These are phyloP conservation scores for Penium margaritaceum DNA, from an alignment of 139 green algal genomes.

Conservation along the genomic window DNA sequence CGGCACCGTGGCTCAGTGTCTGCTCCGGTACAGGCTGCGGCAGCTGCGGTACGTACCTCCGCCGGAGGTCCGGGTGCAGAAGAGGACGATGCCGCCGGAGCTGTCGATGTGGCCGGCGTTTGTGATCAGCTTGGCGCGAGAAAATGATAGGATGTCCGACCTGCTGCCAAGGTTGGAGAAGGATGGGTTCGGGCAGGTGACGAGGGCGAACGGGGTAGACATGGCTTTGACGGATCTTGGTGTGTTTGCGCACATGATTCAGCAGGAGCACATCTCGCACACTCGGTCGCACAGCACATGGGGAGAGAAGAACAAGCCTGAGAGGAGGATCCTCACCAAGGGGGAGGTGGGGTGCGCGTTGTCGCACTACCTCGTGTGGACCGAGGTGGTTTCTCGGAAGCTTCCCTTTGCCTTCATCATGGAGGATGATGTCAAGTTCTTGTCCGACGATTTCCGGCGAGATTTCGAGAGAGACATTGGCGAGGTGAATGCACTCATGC, in stretches of 20 bases:
- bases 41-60: background rate
- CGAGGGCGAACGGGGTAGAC: background rate
- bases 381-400: background rate
- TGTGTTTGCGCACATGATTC: background rate
- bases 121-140: slow-evolving; percentile 3
- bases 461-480: background rate
- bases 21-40: background rate
- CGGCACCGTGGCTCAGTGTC: background rate
- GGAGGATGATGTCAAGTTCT: slow-evolving; percentile 15
- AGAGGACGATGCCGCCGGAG: background rate
- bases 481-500: background rate
- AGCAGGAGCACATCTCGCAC: slow-evolving; percentile 6
- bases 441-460: background rate
- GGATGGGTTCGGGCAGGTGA: background rate
- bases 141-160: background rate
- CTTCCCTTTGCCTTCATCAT: slow-evolving; percentile 11
- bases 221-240: background rate
- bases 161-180: background rate
- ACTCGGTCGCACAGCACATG: background rate
- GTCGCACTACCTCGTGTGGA: slow-evolving; percentile 19
- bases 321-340: background rate
- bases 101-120: slow-evolving; percentile 14
- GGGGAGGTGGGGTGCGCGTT: slow-evolving; percentile 13
- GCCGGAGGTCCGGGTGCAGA: background rate
- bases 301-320: background rate